Percentiles rank a stretch among this genome's conserved stretches.
Evolutionary conservation across 1,284 basidiomycete genomes (phyloP).

Genomic region (Psilocybe mexicana): DNA sequence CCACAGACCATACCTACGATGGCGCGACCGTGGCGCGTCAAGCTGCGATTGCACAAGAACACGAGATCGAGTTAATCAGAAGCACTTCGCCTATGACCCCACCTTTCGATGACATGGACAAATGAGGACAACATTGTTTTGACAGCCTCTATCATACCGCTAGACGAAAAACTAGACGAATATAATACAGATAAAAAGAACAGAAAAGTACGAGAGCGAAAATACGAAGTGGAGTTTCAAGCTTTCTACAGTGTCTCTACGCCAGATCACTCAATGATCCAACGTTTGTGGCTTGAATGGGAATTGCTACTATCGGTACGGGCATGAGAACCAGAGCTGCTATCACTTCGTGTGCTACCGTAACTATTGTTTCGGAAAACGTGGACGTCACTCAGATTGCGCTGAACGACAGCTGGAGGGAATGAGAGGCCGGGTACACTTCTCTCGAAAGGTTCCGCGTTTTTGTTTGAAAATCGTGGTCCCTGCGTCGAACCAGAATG

Average conservation of each 20-base stretch:
- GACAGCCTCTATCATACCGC: not conserved
- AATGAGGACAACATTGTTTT: slow-evolving; percentile 4
- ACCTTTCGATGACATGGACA: slow-evolving; percentile 21
- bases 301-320: slow-evolving; percentile 25
- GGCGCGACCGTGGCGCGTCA: slow-evolving; percentile 55
- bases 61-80: slow-evolving; percentile 57
- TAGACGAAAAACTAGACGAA: slow-evolving; percentile 16
- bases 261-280: slow-evolving; percentile 55
- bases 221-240: slow-evolving; percentile 1
- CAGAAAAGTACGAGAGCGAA: slow-evolving; percentile 3
- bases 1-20: slow-evolving; percentile 37
- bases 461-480: slow-evolving; percentile 50
- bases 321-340: slow-evolving; percentile 26
- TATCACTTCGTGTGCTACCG: slow-evolving; percentile 23
- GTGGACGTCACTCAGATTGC: slow-evolving; percentile 24
- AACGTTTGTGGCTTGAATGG: slow-evolving; percentile 40
- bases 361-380: slow-evolving; percentile 24
- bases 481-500: slow-evolving; percentile 44
- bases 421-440: slow-evolving; percentile 12
- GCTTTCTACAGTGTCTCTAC: slow-evolving; percentile 4
- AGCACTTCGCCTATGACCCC: slow-evolving; percentile 41
- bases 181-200: slow-evolving; percentile 19
- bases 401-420: slow-evolving; percentile 28
- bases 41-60: slow-evolving; percentile 58
- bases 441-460: slow-evolving; percentile 43